These are phyloP conservation scores for Ceratocystis smalleyi DNA, from an alignment of 2,329 filamentous ascomycete genomes.

Conservation along the genomic window DNA sequence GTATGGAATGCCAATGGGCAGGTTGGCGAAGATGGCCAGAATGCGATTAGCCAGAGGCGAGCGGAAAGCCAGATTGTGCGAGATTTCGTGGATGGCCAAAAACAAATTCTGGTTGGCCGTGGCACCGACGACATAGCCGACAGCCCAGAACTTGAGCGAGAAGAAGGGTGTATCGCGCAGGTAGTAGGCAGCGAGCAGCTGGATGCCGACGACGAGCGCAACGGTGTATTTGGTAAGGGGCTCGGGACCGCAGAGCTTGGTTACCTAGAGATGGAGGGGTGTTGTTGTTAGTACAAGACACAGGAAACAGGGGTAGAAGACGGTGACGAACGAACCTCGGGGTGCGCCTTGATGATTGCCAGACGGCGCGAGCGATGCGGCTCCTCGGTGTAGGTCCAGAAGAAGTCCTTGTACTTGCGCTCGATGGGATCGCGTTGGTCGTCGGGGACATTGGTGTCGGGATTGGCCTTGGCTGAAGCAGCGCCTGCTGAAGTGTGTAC, in stretches of 20 bases:
- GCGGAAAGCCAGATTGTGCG: constrained; percentile 88
- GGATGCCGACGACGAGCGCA: constrained; percentile 63
- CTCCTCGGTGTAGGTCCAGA: constrained; percentile 98
- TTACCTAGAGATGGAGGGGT: constrained; percentile 43
- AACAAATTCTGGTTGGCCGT: constrained; percentile 98
- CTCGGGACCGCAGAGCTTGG: constrained; percentile 91
- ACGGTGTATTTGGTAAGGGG: constrained; percentile 93
- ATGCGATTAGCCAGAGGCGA: constrained; percentile 65
- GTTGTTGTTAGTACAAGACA: neutral
- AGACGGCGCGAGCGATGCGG: constrained; percentile 80
- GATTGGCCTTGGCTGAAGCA: constrained; percentile 4
- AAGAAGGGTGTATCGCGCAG: constrained; percentile 65
- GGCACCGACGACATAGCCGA: constrained; percentile 81
- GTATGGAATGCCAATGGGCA: constrained; percentile 91
- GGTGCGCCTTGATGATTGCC: constrained; percentile 95
- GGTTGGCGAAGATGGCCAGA: constrained; percentile 82
- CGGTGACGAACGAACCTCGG: constrained; percentile 49
- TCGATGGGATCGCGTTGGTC: constrained; percentile 15
- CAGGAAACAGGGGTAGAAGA: neutral
- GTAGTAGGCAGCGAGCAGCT: constrained; percentile 60
- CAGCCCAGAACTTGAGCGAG: constrained; percentile 69
- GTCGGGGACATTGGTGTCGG: constrained; percentile 9
- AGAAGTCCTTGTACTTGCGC: constrained; percentile 44
- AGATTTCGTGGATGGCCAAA: constrained; percentile 96
- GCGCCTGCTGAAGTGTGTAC: constrained; percentile 8